Percentiles rank a stretch among this genome's conserved stretches.
Evolutionary conservation across 768 basidiomycete genomes (phyloP).

Genomic region (Boletus rubropictus): DNA sequence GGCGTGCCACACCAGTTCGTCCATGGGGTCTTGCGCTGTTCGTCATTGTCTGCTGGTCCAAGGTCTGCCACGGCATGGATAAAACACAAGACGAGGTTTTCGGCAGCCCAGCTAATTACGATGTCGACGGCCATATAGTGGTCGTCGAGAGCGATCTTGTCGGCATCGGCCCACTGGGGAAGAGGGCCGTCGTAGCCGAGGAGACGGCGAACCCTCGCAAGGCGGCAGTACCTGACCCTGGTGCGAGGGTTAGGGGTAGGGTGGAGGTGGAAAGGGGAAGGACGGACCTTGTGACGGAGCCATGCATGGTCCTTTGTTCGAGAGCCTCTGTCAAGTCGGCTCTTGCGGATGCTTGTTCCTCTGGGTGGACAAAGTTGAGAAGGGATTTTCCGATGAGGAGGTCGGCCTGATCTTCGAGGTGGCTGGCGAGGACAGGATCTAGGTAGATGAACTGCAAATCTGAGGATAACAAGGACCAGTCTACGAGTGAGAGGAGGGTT

Average conservation of each 20-base stretch:
- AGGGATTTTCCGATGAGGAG: conserved; percentile 65
- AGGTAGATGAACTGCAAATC: conserved; percentile 76
- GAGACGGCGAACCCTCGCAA: conserved; percentile 63
- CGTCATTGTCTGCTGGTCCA: conserved; percentile 65
- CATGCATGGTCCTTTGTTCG: conserved; percentile 69
- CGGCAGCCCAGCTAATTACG: conserved; percentile 85
- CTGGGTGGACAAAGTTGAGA: conserved; percentile 77
- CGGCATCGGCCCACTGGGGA: conserved; percentile 54
- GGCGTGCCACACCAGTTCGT: conserved; percentile 88
- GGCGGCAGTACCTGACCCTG: conserved; percentile 76
- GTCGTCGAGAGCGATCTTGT: conserved; percentile 62
- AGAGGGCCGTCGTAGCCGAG: conserved; percentile 62
- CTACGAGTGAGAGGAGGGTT: conserved; percentile 32
- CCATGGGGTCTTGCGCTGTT: conserved; percentile 68
- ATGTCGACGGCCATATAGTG: conserved; percentile 85
- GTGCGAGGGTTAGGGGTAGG: conserved; percentile 20
- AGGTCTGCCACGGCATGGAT: conserved; percentile 79
- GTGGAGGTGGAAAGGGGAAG: conserved; percentile 6
- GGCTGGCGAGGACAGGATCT: conserved; percentile 70
- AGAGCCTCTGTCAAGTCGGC: conserved; percentile 71
- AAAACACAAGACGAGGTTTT: conserved; percentile 83
- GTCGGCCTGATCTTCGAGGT: conserved; percentile 69
- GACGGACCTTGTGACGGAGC: conserved; percentile 71
- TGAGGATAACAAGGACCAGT: conserved; percentile 77
- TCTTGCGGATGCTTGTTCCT: conserved; percentile 70